Evolutionary conservation across 495 filamentous ascomycete species (phyloP).

Genomic region (Neurospora sp.): DNA sequence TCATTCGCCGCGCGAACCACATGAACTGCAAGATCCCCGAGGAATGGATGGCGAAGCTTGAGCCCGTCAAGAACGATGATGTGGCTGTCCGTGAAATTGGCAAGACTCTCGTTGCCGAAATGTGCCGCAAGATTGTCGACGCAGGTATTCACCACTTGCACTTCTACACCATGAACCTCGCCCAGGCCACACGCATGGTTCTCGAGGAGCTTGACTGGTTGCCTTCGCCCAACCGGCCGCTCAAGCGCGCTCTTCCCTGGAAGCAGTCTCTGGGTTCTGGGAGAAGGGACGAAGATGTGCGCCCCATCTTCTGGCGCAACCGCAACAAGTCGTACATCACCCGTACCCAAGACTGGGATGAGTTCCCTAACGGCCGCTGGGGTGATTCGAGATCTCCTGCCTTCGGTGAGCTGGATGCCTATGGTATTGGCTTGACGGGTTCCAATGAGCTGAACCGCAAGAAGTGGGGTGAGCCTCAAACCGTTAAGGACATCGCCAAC

Average conservation of each 20-base stretch:
- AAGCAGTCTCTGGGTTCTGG: slow-evolving; percentile 84
- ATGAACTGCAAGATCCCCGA: slow-evolving; percentile 75
- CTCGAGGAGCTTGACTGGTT: slow-evolving; percentile 77
- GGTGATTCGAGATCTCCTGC: slow-evolving; percentile 95
- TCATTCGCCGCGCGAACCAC: slow-evolving; percentile 81
- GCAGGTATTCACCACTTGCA: slow-evolving; percentile 83
- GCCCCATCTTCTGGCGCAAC: slow-evolving; percentile 98
- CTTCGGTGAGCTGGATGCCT: slow-evolving; percentile 92
- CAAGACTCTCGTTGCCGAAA: slow-evolving; percentile 77
- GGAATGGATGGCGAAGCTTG: slow-evolving; percentile 69
- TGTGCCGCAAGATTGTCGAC: slow-evolving; percentile 76
- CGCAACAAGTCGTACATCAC: slow-evolving; percentile 90
- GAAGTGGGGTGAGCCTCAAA: slow-evolving; percentile 82
- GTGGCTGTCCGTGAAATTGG: slow-evolving; percentile 84
- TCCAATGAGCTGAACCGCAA: slow-evolving; percentile 95
- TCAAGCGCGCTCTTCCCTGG: slow-evolving; percentile 85
- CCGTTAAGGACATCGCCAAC: slow-evolving; percentile 65
- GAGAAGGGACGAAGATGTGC: slow-evolving; percentile 86
- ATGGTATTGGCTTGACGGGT: slow-evolving; percentile 91
- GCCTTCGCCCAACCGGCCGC: slow-evolving; percentile 63
- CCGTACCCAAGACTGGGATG: slow-evolving; percentile 97
- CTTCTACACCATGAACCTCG: slow-evolving; percentile 99
- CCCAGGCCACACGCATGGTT: slow-evolving; percentile 86
- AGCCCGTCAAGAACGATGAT: slow-evolving; percentile 96
- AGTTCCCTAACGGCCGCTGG: slow-evolving; percentile 98